These are phyloP conservation scores for Aaosphaeria pasadenensis DNA, from an alignment of 2,329 filamentous ascomycete species.

Conservation along the genomic window DNA sequence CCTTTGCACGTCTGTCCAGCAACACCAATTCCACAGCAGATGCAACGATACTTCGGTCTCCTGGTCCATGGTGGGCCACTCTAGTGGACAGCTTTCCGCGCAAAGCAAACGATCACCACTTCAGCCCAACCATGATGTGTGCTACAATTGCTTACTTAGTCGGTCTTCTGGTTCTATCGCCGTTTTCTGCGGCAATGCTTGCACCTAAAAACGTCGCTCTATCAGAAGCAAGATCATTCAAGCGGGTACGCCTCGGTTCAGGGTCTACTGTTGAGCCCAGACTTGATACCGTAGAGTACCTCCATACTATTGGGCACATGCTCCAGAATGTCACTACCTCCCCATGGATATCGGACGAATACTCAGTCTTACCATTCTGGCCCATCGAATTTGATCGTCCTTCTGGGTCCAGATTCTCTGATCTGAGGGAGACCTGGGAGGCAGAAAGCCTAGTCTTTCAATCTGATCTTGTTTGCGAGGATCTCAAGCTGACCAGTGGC, in stretches of 20 bases:
- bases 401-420: not conserved
- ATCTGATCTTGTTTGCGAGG: slow-evolving; percentile 1
- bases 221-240: slow-evolving; percentile 1
- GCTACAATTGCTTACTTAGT: slow-evolving; percentile 9
- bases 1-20: not conserved
- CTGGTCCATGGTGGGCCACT: slow-evolving; percentile 20
- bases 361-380: slow-evolving; percentile 22
- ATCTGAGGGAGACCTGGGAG: not conserved
- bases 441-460: not conserved
- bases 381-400: slow-evolving; percentile 1
- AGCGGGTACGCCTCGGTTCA: not conserved
- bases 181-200: slow-evolving; percentile 15
- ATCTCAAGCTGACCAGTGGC: not conserved
- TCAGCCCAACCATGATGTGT: slow-evolving; percentile 9
- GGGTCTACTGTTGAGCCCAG: slow-evolving; percentile 1
- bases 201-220: slow-evolving; percentile 7
- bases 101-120: slow-evolving; percentile 8
- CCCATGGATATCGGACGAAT: slow-evolving; percentile 23
- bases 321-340: slow-evolving; percentile 25
- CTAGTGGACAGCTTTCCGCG: slow-evolving; percentile 12
- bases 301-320: slow-evolving; percentile 19
- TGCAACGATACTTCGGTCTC: slow-evolving; percentile 11
- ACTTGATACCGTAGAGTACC: slow-evolving; percentile 12
- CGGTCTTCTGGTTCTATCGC: slow-evolving; percentile 11
- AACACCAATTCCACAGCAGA: not conserved